Base-by-base conservation (phyloP, 2,329 filamentous ascomycete genomes). In the Diaporthe vexans region DNA sequence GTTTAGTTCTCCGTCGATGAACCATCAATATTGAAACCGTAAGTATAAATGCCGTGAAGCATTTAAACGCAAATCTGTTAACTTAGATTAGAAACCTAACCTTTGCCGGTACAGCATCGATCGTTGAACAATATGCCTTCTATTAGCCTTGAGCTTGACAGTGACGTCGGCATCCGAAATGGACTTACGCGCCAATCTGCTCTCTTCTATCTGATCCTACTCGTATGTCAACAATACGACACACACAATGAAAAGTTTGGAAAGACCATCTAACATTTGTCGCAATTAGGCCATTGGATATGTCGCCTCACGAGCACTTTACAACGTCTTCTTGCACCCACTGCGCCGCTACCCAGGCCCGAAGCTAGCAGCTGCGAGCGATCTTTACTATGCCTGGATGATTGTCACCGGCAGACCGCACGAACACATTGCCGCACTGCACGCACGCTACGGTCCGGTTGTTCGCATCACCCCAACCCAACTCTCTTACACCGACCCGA, bases 301-400 rank as follows among this genome's bases (percentile, higher is more conserved):
- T 61, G 15, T n/a, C 58, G 15, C n/a, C n/a, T 21, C 58, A 4
- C 37, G 58, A 43, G 4, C 37, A 9, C 6, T 69, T 4, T 76
- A 74, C 56, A 71, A 74, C 48, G n/a, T 76, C 37, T 76, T 65
- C 35, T 68, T 76, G 37, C 72, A 74, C 37, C 72, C 74, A 33
- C 74, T 76, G 21, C 46, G 74, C 37, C 48, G 57, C 26, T 43
- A 70, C 33, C 74, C 74, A 24, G 72, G 74, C 4, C 72, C 74
- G 10, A 52, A 19, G 24, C 33, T 57, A 26, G 51, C 48, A 43
- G 67, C 51, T 29, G 67, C 51, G 2, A 37, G 51, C 35, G 48
- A 43, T 13, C 26, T 70, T 7, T 70, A 43, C 24, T 52, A 54
- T 56, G 35, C 67, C 37, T n/a, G 35, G 9, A 70, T 70, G 48